Conservation (phyloP, 2,329 filamentous ascomycete species). For the Sarocladium kiliense region DNA sequence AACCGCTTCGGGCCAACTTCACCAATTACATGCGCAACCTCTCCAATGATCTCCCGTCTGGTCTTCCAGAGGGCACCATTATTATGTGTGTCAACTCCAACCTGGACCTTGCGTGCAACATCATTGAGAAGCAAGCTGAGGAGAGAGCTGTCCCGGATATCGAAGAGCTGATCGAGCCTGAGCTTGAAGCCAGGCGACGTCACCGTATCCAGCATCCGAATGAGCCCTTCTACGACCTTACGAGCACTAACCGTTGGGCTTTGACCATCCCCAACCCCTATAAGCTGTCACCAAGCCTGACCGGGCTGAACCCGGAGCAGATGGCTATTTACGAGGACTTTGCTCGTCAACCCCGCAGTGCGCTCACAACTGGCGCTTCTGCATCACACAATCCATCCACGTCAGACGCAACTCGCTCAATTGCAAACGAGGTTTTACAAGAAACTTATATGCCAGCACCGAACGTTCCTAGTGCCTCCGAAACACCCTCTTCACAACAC, state of each 20-base stretch:
- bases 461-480: slow-evolving; percentile 52
- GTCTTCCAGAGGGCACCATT: slow-evolving; percentile 88
- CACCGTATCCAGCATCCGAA: slow-evolving; percentile 72
- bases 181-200: slow-evolving; percentile 70
- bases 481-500: slow-evolving; percentile 52
- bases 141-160: slow-evolving; percentile 91
- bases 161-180: slow-evolving; percentile 82
- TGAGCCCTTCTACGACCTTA: slow-evolving; percentile 73
- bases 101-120: slow-evolving; percentile 83
- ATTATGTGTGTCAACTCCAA: slow-evolving; percentile 99
- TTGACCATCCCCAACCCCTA: slow-evolving; percentile 92
- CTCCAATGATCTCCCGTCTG: slow-evolving; percentile 66
- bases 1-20: slow-evolving; percentile 92
- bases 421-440: slow-evolving; percentile 60
- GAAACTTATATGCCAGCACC: slow-evolving; percentile 56
- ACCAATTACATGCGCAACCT: slow-evolving; percentile 85
- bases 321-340: slow-evolving; percentile 97
- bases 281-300: slow-evolving; percentile 65
- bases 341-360: slow-evolving; percentile 70
- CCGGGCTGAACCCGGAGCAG: slow-evolving; percentile 82
- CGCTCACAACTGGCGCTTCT: slow-evolving; percentile 41
- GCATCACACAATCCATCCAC: slow-evolving; percentile 50
- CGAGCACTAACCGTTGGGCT: slow-evolving; percentile 81
- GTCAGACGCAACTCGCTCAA: slow-evolving; percentile 55
- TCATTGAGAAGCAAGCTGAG: slow-evolving; percentile 94